Conservation (phyloP, 768 basidiomycete genomes). For the Tremella mesenterica region DNA sequence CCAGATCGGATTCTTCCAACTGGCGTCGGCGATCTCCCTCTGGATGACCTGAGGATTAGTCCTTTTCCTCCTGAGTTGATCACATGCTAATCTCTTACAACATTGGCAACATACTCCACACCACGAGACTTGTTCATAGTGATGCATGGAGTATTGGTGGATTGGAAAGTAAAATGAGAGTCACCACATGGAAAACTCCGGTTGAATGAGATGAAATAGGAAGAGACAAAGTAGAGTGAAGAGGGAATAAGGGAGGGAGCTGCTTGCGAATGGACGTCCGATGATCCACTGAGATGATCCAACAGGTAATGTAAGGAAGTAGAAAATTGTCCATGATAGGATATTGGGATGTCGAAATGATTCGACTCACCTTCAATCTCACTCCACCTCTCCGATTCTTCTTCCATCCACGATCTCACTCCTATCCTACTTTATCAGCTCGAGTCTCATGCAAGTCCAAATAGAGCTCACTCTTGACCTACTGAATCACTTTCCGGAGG, state of each 20-base stretch:
- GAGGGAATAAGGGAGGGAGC: too few relatives aligned
- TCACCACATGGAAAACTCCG: too few relatives aligned
- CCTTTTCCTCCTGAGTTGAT: too few relatives aligned
- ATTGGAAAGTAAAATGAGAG: not conserved
- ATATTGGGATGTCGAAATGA: not conserved
- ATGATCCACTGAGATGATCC: too few relatives aligned
- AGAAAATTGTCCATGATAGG: too few relatives aligned
- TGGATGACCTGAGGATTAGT: slow-evolving; percentile 24
- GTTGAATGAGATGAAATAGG: too few relatives aligned
- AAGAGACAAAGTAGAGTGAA: too few relatives aligned
- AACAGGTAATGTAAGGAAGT: too few relatives aligned
- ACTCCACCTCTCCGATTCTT: slow-evolving; percentile 14
- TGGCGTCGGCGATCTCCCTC: slow-evolving; percentile 23
- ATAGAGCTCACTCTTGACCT: slow-evolving; percentile 22
- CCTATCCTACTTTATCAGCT: slow-evolving; percentile 17
- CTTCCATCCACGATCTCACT: slow-evolving; percentile 22
- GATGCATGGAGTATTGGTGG: not conserved
- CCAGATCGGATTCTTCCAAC: slow-evolving; percentile 31
- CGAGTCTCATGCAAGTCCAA: not conserved
- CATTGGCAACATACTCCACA: not conserved
- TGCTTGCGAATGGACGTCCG: too few relatives aligned
- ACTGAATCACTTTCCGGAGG: slow-evolving; percentile 17
- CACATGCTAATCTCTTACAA: not conserved
- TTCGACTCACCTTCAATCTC: slow-evolving; percentile 25
- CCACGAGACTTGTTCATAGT: too few relatives aligned